Evolutionary conservation across 139 green algal species (phyloP).

Genomic region (Nannochloris sp.): DNA sequence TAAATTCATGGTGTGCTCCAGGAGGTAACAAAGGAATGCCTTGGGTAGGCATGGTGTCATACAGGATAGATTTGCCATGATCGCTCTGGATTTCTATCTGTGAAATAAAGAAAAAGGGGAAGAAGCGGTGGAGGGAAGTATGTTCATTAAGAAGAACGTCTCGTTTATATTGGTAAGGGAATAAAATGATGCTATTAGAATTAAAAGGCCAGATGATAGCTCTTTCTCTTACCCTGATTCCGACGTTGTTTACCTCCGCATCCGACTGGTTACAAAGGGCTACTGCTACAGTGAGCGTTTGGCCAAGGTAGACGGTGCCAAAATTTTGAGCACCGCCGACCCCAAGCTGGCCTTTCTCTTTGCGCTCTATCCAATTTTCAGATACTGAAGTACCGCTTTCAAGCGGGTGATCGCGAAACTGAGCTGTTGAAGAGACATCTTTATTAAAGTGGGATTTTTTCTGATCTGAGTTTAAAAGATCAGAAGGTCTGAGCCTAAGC

Average conservation of each 20-base stretch:
- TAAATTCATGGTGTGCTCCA: constrained; percentile 44
- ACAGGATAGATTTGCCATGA: constrained; percentile 19
- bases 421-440: neutral
- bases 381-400: too few relatives aligned
- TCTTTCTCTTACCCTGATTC: constrained; percentile 4
- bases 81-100: constrained; percentile 42
- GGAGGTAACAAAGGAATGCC: constrained; percentile 27
- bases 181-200: neutral
- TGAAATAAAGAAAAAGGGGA: neutral
- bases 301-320: neutral
- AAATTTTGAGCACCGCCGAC: neutral
- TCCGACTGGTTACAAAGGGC: neutral
- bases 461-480: neutral
- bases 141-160: neutral
- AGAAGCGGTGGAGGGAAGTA: neutral
- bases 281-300: neutral
- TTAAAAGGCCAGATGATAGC: neutral
- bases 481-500: neutral
- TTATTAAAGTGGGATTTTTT: neutral
- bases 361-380: neutral
- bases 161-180: neutral
- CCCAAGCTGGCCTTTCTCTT: neutral
- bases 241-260: neutral
- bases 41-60: constrained; percentile 20
- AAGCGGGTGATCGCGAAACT: neutral